A percentile compares a stretch with the other conserved stretches of the same genome.
These are phyloP conservation scores for Glarea lozoyensis DNA, from an alignment of 495 filamentous ascomycete species.

Conservation along the genomic window DNA sequence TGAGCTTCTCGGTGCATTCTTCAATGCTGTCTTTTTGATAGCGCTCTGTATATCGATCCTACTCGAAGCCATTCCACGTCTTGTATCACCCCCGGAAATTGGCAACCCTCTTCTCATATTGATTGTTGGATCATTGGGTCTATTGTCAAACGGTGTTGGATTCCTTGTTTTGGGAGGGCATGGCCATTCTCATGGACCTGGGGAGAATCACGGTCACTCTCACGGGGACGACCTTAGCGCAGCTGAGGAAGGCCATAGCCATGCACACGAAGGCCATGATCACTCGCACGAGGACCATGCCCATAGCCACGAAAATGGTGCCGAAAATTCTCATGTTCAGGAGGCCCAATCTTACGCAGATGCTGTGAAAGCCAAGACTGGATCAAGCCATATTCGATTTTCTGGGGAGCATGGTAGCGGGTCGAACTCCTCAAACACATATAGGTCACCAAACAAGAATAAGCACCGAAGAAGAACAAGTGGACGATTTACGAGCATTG, in stretches of 20 bases:
- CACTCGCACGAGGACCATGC: slow-evolving; percentile 20
- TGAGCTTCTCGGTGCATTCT: slow-evolving; percentile 91
- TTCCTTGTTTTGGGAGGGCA: slow-evolving; percentile 89
- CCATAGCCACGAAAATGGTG: slow-evolving; percentile 31
- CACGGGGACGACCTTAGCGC: slow-evolving; percentile 27
- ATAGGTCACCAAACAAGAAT: slow-evolving; percentile 4
- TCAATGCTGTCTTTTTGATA: slow-evolving; percentile 95
- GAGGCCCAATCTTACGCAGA: slow-evolving; percentile 34
- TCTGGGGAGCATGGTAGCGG: slow-evolving; percentile 15
- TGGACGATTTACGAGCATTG: slow-evolving; percentile 46
- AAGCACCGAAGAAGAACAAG: slow-evolving; percentile 44
- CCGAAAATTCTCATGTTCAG: slow-evolving; percentile 36
- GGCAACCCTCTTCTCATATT: slow-evolving; percentile 75
- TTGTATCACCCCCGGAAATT: slow-evolving; percentile 83
- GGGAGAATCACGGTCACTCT: slow-evolving; percentile 32
- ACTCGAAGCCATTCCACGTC: slow-evolving; percentile 81
- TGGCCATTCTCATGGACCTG: slow-evolving; percentile 69
- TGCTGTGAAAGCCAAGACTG: slow-evolving; percentile 14
- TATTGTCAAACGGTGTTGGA: slow-evolving; percentile 86
- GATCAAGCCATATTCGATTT: slow-evolving; percentile 11
- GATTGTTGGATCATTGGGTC: slow-evolving; percentile 75
- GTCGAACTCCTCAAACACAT: slow-evolving; percentile 10
- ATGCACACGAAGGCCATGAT: slow-evolving; percentile 29
- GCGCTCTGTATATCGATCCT: slow-evolving; percentile 93
- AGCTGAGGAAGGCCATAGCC: slow-evolving; percentile 29